A percentile compares a stretch with the other conserved stretches of the same genome.
phyloP scores from a whole-genome alignment of 306 rosid species.

The Urtica urens region DNA sequence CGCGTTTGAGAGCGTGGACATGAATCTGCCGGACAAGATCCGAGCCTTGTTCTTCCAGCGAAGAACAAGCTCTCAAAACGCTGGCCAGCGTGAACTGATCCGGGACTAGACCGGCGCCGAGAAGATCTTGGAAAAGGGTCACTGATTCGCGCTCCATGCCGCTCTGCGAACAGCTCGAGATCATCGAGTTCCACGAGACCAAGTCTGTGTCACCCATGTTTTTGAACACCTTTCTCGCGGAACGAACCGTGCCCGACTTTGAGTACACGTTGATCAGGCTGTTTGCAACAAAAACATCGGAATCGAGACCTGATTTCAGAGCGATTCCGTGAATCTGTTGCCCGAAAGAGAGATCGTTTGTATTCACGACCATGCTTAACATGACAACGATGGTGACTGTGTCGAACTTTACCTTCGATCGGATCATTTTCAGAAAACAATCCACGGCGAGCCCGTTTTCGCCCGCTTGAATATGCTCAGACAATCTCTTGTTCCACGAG shows the following conservation, averaged over 20 bases:
- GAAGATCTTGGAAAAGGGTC: constrained; percentile 30
- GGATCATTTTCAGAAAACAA: constrained; percentile 38
- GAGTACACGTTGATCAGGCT: constrained; percentile 62
- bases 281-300: constrained; percentile 44
- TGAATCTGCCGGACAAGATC: constrained; percentile 48
- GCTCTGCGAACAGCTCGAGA: constrained; percentile 44
- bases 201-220: constrained; percentile 48
- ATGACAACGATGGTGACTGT: constrained; percentile 36
- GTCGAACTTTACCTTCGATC: constrained; percentile 34
- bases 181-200: constrained; percentile 74
- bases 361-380: constrained; percentile 35
- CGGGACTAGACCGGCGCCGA: constrained; percentile 36
- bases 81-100: constrained; percentile 70
- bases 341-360: constrained; percentile 36
- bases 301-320: constrained; percentile 33
- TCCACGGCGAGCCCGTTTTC: constrained; percentile 41
- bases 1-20: constrained; percentile 40
- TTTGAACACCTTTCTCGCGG: constrained; percentile 36
- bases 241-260: constrained; percentile 34
- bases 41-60: constrained; percentile 38
- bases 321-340: constrained; percentile 48
- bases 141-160: constrained; percentile 43
- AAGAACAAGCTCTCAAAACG: constrained; percentile 56
- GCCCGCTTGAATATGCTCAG: constrained; percentile 36
- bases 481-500: constrained; percentile 52